Evolutionary conservation across 23 red algal genomes (phyloP).

Genomic region (Cyanidiococcus yangmingshanensis): DNA sequence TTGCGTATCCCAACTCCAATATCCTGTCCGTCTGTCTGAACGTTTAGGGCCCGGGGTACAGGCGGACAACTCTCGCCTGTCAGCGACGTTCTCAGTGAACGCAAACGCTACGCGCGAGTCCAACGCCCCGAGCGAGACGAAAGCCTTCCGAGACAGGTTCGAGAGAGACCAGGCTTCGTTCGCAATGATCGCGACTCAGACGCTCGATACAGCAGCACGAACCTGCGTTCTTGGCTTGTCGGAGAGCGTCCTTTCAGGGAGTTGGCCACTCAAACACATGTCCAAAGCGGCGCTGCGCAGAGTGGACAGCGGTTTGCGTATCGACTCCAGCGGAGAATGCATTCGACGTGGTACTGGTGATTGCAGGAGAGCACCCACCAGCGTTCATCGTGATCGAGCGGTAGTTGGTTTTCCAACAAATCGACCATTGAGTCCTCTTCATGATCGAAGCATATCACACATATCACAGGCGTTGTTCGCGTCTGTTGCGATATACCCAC

Average conservation of each 20-base stretch:
- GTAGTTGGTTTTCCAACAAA: neutral
- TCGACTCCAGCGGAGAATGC: neutral
- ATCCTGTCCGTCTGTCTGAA: no score
- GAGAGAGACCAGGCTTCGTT: neutral
- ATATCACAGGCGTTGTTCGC: neutral
- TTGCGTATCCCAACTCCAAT: neutral
- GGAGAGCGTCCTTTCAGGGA: neutral
- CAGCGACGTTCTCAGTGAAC: no score
- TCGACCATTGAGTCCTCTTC: neutral
- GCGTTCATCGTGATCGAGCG: neutral
- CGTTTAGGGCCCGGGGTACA: no score
- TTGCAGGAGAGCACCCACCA: neutral
- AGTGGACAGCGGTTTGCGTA: conserved; percentile 4
- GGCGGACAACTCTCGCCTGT: no score
- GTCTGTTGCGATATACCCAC: neutral
- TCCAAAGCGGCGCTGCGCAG: neutral
- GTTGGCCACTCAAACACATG: neutral
- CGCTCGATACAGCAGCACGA: neutral
- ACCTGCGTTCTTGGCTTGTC: no score
- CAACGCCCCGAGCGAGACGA: no score
- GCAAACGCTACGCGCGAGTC: no score
- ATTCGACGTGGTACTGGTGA: neutral
- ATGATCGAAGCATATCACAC: neutral
- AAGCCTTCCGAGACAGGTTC: no score
- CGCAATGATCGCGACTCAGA: neutral